Conservation (phyloP, 2,329 filamentous ascomycete species). For the Trichoderma semiorbis region DNA sequence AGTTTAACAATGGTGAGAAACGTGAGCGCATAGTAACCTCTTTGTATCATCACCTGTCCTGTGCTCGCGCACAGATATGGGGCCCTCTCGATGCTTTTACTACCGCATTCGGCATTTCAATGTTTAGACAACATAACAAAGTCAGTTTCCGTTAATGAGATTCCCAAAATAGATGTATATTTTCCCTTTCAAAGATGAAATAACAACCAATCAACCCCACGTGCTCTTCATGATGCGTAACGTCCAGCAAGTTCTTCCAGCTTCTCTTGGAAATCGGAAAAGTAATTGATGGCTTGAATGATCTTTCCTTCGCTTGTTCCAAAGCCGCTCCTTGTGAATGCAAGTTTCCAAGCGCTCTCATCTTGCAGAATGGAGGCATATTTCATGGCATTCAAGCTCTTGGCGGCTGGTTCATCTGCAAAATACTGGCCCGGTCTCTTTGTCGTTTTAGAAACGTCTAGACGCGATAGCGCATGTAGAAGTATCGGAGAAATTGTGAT, state of each 20-base stretch:
- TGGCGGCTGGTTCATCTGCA: background rate
- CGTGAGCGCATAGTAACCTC: background rate
- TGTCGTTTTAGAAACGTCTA: constrained; percentile 28
- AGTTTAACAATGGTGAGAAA: background rate
- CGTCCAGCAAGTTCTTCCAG: constrained; percentile 41
- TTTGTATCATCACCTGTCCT: background rate
- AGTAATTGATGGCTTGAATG: constrained; percentile 54
- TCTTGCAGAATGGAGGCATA: constrained; percentile 25
- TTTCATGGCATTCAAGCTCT: background rate
- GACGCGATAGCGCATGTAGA: constrained; percentile 44
- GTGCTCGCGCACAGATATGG: background rate
- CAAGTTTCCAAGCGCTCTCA: constrained; percentile 41
- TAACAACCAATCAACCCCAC: background rate
- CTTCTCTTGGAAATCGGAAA: constrained; percentile 52
- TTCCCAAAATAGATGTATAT: background rate
- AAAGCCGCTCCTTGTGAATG: constrained; percentile 46
- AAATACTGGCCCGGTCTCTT: background rate
- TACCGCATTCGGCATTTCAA: background rate
- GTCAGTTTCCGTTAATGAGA: background rate
- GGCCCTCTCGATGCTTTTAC: background rate
- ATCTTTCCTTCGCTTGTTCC: constrained; percentile 51
- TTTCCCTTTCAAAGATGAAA: background rate
- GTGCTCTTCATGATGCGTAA: constrained; percentile 20
- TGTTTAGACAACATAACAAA: background rate
- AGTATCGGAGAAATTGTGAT: constrained; percentile 57